Percentiles rank a stretch among this genome's conserved stretches.
These are phyloP conservation scores for Immersiporthe knoxdaviesiana DNA, from an alignment of 2,329 filamentous ascomycete species.

Conservation along the genomic window DNA sequence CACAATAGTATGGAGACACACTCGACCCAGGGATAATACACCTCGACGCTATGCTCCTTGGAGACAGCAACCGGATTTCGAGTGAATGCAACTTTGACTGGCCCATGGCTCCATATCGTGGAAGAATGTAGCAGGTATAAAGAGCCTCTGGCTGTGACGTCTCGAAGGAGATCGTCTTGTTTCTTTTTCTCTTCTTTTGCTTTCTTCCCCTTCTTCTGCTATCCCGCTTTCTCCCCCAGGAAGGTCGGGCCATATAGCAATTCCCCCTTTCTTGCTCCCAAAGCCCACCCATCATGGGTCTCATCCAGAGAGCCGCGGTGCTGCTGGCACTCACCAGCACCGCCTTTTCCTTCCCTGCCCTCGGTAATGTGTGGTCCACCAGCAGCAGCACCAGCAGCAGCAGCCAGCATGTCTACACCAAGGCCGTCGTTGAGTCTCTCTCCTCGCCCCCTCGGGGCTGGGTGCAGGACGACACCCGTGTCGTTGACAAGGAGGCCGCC, in stretches of 20 bases:
- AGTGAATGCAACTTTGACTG: neutral
- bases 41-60: neutral
- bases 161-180: neutral
- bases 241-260: constrained; percentile 1
- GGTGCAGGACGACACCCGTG: constrained; percentile 23
- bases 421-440: constrained; percentile 24
- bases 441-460: constrained; percentile 24
- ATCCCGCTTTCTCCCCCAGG: constrained; percentile 12
- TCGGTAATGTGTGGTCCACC: constrained; percentile 5
- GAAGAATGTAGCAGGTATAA: neutral
- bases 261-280: neutral
- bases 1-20: neutral
- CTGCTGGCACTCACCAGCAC: constrained; percentile 22
- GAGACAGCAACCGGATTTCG: constrained; percentile 2
- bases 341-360: constrained; percentile 15
- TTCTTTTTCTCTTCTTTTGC: neutral
- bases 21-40: neutral
- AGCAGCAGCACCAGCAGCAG: constrained; percentile 9
- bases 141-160: neutral
- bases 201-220: neutral
- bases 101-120: neutral
- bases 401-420: constrained; percentile 14
- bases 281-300: constrained; percentile 19
- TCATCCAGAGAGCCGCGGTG: constrained; percentile 18
- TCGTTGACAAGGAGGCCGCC: constrained; percentile 23